Conservation (phyloP, 805 yeast species). For the Blastobotrys mokoenaii region DNA sequence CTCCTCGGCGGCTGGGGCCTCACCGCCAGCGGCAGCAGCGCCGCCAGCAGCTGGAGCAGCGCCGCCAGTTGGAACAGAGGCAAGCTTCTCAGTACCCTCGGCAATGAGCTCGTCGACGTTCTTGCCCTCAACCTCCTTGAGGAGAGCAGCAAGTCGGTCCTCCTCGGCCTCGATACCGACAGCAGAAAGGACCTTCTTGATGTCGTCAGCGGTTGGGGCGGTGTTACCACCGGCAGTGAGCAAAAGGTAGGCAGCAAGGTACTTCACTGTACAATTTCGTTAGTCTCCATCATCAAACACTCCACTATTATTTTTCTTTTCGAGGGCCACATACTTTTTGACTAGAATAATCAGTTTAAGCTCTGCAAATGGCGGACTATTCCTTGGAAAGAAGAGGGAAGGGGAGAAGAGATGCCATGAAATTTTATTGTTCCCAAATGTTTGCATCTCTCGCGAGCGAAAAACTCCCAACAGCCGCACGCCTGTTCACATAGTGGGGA, state of each 20-base stretch:
- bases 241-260: slow-evolving; percentile 99
- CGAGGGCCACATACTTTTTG: slow-evolving; percentile 15
- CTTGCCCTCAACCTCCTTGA: slow-evolving; percentile 90
- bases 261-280: slow-evolving; percentile 88
- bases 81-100: slow-evolving; percentile 92
- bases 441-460: neutral
- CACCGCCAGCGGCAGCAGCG: slow-evolving; percentile 63
- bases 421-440: neutral
- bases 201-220: slow-evolving; percentile 88
- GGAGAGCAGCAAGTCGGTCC: slow-evolving; percentile 70
- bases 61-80: slow-evolving; percentile 97
- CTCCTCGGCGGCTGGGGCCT: slow-evolving; percentile 64
- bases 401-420: neutral
- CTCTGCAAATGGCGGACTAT: slow-evolving; percentile 62
- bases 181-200: slow-evolving; percentile 80
- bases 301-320: slow-evolving; percentile 15
- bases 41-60: slow-evolving; percentile 78
- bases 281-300: no score
- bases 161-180: slow-evolving; percentile 96
- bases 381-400: slow-evolving; percentile 38
- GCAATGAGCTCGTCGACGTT: slow-evolving; percentile 80
- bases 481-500: neutral
- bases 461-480: neutral
- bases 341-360: slow-evolving; percentile 35
- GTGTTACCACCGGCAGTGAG: slow-evolving; percentile 95